Evolutionary conservation across 192 early-diverging fungal genomes (phyloP), one percentile per base, ranked within the genome.

Genomic region (Glomus cerebriforme): DNA sequence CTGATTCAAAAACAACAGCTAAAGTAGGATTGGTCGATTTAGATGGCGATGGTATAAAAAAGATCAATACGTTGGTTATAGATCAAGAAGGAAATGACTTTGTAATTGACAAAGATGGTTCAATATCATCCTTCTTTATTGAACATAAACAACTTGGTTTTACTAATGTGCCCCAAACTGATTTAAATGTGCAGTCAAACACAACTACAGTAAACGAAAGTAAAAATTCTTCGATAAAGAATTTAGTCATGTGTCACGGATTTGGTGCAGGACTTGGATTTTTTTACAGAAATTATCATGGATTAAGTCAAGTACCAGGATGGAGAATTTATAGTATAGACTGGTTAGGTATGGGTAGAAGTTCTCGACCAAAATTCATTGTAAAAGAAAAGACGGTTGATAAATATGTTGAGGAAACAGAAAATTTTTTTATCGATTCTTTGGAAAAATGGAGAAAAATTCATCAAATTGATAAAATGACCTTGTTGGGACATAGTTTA

Each of bases 261-360:
- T 96, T 91, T 79, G 94, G 94, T 24, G 91, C 91, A 35, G 94
- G 92, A 1, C 78, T 95, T 6, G 94, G 92, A 0, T 94, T 95
- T 79, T 95, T 93, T 78, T 93, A 91, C 81, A 73, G 84, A 19
- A 87, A 88, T 76, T 85, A 85, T 70, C 81, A 83, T 80, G 79
- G 79, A 58, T 75, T 94, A 1, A 81, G 80, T 29, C 83, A 87
- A 64, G 81, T 88, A 22, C 86, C 85, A 15, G 89, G 87, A 9
- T 90, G 85, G 39, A 86, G 88, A 37, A 82, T 93, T 27, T 92
- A 92, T 79, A 86, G 91, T 22, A 85, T 93, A 54, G 97, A 99
- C 88, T 99, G 97, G 97, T 86, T 98, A 1, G 96, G 97, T n/a
- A 97, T 95, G 95, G 97, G 93, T 45, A 90, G 93, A 80, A 92